phyloP scores from a whole-genome alignment of 2,329 filamentous ascomycete genomes.

The Fusarium domesticum region DNA sequence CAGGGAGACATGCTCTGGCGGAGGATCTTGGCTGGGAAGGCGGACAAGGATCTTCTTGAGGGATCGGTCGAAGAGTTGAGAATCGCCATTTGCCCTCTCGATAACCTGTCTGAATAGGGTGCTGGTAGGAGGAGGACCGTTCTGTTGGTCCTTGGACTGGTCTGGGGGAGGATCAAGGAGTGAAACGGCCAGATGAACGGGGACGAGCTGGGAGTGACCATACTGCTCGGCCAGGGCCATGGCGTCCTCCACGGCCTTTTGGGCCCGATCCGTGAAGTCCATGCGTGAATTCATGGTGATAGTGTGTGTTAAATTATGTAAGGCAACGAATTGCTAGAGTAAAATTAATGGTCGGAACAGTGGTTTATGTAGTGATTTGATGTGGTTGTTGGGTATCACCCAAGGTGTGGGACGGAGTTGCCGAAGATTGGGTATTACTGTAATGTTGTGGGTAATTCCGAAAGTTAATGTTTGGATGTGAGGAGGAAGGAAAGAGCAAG shows the following conservation, averaged over 20 bases:
- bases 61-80: constrained; percentile 80
- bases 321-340: constrained; percentile 4
- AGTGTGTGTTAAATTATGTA: constrained; percentile 5
- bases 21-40: constrained; percentile 89
- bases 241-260: constrained; percentile 85
- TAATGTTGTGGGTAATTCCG: too few species aligned
- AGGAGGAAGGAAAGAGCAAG: constrained; percentile 12
- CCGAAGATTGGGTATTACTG: too few species aligned
- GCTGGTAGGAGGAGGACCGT: constrained; percentile 60
- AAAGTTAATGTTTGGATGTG: constrained; percentile 10
- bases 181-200: constrained; percentile 82
- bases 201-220: constrained; percentile 84
- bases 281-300: constrained; percentile 68
- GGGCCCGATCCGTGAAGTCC: constrained; percentile 92
- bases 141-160: constrained; percentile 79
- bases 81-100: constrained; percentile 88
- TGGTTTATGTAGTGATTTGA: too few species aligned
- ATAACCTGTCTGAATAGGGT: constrained; percentile 95
- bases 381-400: constrained; percentile 11
- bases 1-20: constrained; percentile 82
- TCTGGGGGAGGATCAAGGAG: constrained; percentile 74
- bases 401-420: too few species aligned
- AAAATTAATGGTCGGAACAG: too few species aligned
- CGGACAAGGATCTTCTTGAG: constrained; percentile 91
- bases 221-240: constrained; percentile 87